Evolutionary conservation across 2,329 filamentous ascomycete genomes (phyloP), one percentile per base, ranked within the genome.

Genomic region (Alternaria rosae): DNA sequence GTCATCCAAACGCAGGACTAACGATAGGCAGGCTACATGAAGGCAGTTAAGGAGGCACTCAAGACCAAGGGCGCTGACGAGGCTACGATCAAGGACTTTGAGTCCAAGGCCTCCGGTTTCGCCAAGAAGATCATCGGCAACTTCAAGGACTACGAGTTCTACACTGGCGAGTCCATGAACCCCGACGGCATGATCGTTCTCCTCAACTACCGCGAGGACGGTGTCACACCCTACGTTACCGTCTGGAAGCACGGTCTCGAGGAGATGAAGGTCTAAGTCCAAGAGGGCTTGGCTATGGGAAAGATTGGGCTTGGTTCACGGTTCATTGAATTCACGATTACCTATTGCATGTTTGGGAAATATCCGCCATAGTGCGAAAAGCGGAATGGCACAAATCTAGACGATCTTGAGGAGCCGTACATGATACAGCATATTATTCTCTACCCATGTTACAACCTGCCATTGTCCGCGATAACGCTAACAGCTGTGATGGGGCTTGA

Each of bases 181-280:
- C 90, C 91, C 75, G 92, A 97, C 78, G 94, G 91, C 85, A 97
- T 97, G 95, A 86, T 97, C 75, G 86, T 94, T 70, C 92, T 97
- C 72, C 91, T 97, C 80, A 96, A 97, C 88, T 99, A 97, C 89
- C 94, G 95, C 76, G 94, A 97, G 82, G 95, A 98, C 76, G 95
- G 95, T 81, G 82, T 91, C 72, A 98, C 94, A 58, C 95, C 95
- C 64, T 99, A 87, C 80, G 86, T 97, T 76, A 91, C 89, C 71
- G 84, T 96, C 85, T 98, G 94, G 94, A 97, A 98, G 89, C 91
- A 97, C 85, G 95, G 94, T 78, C 83, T 98, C 69, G 85, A 84
- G 74, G 90, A 91, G 85, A 89, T 89, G 86, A 98, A 99, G 92
- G 93, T 98, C 74, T 99, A 94, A 77, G 67, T 45, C 51, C 56